Base-by-base conservation (phyloP, 768 basidiomycete genomes). In the Termitomyces sp. region DNA sequence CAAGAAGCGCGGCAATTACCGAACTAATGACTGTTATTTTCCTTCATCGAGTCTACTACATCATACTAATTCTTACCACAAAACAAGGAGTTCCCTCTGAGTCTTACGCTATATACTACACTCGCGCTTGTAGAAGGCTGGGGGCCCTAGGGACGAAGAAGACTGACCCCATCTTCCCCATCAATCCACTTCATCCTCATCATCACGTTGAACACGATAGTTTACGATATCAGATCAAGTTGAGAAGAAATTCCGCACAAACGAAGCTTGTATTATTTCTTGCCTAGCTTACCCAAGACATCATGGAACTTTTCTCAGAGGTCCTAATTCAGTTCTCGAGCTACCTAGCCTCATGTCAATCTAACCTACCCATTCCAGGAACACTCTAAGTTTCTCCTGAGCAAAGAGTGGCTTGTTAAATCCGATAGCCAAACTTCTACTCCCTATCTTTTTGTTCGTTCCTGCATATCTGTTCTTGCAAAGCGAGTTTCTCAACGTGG, bases 341-440 rank as follows among this genome's bases (percentile, higher is more conserved):
- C 41, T 41, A 44, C 50, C 11, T 18, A 31, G 33, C 48, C 35
- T 58, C 50, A 51, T 50, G 31, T 29, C 39, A 40, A 39, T 55
- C 61, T 63, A 27, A 59, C 56, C 12, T 16, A 48, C 38, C 18
- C 52, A 31, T 52, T 39, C 36, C 56, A 90, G 88, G 81, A 82
- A 45, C 75, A 83, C 52, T 72, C 77, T 32, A 82, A 81, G 51
- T 64, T 68, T 32, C 75, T 91, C 31, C 70, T 87, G 27, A 71
- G 71, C 53, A 87, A 84, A 65, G 88, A 90, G 67, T 91, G 89
- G 89, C 74, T 91, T 12, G 81, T 81, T 31, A 89, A 86, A 66
- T 72, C 78, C 48, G 84, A 90, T 63, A 72, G 73, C 35, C 72
- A 72, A 42, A 79, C 72, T 15, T 84, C 87, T 1, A 81, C 75